These are phyloP conservation scores for Amanita thiersii DNA, from an alignment of 768 basidiomycete genomes.

Conservation along the genomic window DNA sequence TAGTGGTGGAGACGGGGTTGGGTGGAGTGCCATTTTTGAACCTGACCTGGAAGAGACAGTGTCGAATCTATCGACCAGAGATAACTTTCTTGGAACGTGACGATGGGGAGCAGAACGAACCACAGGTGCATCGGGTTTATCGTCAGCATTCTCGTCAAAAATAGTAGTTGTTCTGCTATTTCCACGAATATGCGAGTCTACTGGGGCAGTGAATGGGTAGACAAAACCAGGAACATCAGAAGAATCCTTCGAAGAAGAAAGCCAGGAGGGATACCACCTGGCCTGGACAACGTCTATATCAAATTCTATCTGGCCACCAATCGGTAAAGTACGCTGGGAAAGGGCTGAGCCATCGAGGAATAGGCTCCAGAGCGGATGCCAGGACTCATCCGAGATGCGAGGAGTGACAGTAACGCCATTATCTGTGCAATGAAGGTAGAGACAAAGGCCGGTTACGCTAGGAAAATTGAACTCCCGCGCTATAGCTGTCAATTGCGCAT, in stretches of 20 bases:
- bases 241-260: constrained; percentile 37
- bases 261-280: constrained; percentile 73
- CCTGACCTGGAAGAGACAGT: constrained; percentile 16
- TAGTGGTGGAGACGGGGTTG: constrained; percentile 15
- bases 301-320: constrained; percentile 79
- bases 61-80: constrained; percentile 61
- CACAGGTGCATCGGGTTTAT: constrained; percentile 21
- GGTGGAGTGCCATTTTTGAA: constrained; percentile 3
- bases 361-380: constrained; percentile 66
- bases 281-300: constrained; percentile 75
- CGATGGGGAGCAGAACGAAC: constrained; percentile 26
- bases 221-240: constrained; percentile 32
- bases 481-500: constrained; percentile 68
- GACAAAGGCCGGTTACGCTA: constrained; percentile 64
- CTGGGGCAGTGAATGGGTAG: constrained; percentile 30
- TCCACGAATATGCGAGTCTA: constrained; percentile 41
- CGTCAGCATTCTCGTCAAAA: constrained; percentile 32
- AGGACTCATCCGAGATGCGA: constrained; percentile 71
- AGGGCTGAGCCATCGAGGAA: constrained; percentile 35
- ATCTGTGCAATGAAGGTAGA: constrained; percentile 66
- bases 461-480: constrained; percentile 80
- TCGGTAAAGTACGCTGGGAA: constrained; percentile 37
- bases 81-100: constrained; percentile 58
- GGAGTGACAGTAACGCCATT: constrained; percentile 50
- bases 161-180: constrained; percentile 43